Conservation (phyloP, 306 rosid species). For the Crotalaria pallida region DNA sequence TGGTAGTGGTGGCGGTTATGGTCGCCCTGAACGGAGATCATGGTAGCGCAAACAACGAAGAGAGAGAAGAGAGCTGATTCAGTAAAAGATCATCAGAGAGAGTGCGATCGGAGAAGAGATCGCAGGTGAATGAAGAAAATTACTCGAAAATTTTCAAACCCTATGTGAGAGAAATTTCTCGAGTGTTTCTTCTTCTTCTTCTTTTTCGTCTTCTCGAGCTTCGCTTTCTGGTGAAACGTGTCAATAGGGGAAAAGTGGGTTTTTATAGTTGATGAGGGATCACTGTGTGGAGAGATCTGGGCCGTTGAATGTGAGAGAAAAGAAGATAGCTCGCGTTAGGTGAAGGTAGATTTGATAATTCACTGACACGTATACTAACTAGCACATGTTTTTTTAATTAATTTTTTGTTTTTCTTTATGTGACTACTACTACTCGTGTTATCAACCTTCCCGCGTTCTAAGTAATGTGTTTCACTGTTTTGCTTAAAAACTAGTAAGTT, state of each 20-base stretch:
- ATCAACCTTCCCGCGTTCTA: neutral
- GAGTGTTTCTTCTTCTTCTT: conserved; percentile 27
- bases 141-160: conserved; percentile 28
- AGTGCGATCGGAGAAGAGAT: conserved; percentile 18
- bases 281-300: neutral
- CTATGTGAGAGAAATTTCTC: conserved; percentile 32
- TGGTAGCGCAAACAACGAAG: conserved; percentile 25
- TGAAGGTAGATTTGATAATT: neutral
- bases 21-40: conserved; percentile 81
- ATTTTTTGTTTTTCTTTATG: neutral
- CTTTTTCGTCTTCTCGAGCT: neutral
- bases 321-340: conserved; percentile 14
- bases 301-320: conserved; percentile 27
- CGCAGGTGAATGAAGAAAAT: conserved; percentile 2
- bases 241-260: neutral
- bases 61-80: conserved; percentile 8
- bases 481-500: too few relatives aligned
- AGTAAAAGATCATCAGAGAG: conserved; percentile 26
- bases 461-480: too few relatives aligned
- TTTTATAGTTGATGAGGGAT: conserved; percentile 20
- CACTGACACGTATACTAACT: conserved; percentile 35
- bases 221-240: neutral
- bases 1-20: conserved; percentile 28
- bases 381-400: neutral
- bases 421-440: neutral